Percentiles rank a stretch among this genome's conserved stretches.
Conservation (phyloP, 225 moss, liverwort and hornwort species). For the Marchantia polymorpha region DNA sequence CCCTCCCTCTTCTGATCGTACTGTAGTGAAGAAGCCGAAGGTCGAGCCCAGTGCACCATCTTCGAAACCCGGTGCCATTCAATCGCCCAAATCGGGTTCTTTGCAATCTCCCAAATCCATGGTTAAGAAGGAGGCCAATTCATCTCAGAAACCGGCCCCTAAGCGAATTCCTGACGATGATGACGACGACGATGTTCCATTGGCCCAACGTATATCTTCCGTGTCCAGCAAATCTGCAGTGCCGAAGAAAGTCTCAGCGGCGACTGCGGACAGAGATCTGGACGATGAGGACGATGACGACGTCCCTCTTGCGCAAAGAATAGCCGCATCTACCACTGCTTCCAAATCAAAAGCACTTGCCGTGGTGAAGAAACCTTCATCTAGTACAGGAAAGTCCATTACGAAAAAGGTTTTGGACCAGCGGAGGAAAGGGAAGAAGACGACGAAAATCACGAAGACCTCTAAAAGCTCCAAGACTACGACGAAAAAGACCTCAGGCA, state of each 20-base stretch:
- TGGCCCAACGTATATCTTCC: conserved; percentile 30
- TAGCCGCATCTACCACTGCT: conserved; percentile 5
- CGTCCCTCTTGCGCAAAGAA: conserved; percentile 39
- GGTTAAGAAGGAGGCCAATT: conserved; percentile 23
- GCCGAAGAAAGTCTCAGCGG: conserved; percentile 8
- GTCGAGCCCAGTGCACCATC: conserved; percentile 20
- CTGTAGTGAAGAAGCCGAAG: conserved; percentile 66
- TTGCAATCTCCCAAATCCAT: conserved; percentile 31
- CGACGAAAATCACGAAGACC: conserved; percentile 22
- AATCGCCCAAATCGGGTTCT: conserved; percentile 24
- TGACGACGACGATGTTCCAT: conserved; percentile 43
- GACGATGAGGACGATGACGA: conserved; percentile 38
- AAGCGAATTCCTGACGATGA: conserved; percentile 30
- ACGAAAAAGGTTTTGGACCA: conserved; percentile 51
- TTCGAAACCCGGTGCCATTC: not conserved
- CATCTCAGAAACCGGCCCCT: not conserved
- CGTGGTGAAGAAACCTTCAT: conserved; percentile 32
- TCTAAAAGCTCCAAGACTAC: conserved; percentile 27
- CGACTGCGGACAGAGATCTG: conserved; percentile 23
- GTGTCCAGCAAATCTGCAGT: conserved; percentile 8
- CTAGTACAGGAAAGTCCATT: conserved; percentile 39
- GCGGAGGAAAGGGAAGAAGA: conserved; percentile 38
- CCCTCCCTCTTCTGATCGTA: conserved; percentile 14
- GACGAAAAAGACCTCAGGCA: conserved; percentile 17
- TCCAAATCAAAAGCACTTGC: conserved; percentile 16